These are phyloP conservation scores for Nigrograna mackinnonii DNA, from an alignment of 2,329 filamentous ascomycete species.

Conservation along the genomic window DNA sequence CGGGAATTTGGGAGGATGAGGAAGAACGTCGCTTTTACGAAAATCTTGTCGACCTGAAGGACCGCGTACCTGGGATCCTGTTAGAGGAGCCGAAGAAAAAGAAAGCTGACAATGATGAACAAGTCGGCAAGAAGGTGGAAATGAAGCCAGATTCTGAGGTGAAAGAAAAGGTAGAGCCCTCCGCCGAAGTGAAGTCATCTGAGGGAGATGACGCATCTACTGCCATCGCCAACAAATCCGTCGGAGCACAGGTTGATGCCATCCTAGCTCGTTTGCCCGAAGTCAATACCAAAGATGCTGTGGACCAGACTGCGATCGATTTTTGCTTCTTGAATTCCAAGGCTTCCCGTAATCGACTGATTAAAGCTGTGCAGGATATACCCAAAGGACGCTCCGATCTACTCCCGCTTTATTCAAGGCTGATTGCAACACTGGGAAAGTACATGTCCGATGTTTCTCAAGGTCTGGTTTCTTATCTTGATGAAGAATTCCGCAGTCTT, in stretches of 20 bases:
- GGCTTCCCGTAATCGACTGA: slow-evolving; percentile 88
- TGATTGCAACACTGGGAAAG: slow-evolving; percentile 89
- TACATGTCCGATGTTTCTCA: slow-evolving; percentile 96
- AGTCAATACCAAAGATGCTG: slow-evolving; percentile 84
- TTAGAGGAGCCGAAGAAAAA: slow-evolving; percentile 96
- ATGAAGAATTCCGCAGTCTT: slow-evolving; percentile 94
- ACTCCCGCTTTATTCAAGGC: slow-evolving; percentile 85
- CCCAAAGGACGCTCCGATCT: slow-evolving; percentile 93
- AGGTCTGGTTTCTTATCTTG: slow-evolving; percentile 86
- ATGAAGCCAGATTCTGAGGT: slow-evolving; percentile 47
- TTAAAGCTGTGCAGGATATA: slow-evolving; percentile 92
- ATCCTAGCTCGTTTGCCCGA: slow-evolving; percentile 87
- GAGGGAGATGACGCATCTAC: slow-evolving; percentile 81
- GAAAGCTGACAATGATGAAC: slow-evolving; percentile 79
- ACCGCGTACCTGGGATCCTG: slow-evolving; percentile 90
- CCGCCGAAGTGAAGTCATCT: slow-evolving; percentile 54
- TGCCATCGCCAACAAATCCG: slow-evolving; percentile 96
- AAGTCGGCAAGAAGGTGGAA: slow-evolving; percentile 73
- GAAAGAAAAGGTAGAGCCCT: slow-evolving; percentile 45
- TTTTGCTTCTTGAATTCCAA: slow-evolving; percentile 99
- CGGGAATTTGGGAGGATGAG: slow-evolving; percentile 98
- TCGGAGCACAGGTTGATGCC: slow-evolving; percentile 94
- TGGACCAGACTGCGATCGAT: slow-evolving; percentile 91
- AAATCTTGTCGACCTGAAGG: slow-evolving; percentile 91
- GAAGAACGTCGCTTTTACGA: slow-evolving; percentile 98